Evolutionary conservation across 1,284 basidiomycete genomes (phyloP).

Genomic region (Moniliella sp.): DNA sequence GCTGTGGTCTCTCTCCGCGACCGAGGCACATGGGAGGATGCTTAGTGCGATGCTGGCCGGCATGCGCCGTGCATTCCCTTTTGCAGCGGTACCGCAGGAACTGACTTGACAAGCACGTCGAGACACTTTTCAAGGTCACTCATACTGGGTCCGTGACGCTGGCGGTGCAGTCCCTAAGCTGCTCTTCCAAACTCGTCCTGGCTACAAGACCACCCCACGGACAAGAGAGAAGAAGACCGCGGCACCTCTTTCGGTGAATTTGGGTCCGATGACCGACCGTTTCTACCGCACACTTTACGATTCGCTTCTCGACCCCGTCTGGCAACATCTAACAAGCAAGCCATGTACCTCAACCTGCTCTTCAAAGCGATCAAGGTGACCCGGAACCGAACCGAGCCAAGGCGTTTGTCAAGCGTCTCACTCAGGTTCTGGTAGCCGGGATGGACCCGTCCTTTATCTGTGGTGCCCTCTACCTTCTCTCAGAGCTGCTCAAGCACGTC

Average conservation of each 20-base stretch:
- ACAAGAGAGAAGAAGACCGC: slow-evolving; percentile 6
- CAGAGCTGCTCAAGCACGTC: slow-evolving; percentile 49
- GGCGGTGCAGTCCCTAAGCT: slow-evolving; percentile 73
- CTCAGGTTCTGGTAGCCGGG: slow-evolving; percentile 59
- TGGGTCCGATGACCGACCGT: slow-evolving; percentile 39
- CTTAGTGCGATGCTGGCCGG: slow-evolving; percentile 79
- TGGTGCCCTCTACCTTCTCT: slow-evolving; percentile 50
- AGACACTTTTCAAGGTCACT: slow-evolving; percentile 81
- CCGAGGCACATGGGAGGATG: slow-evolving; percentile 50
- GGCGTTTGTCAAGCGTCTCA: slow-evolving; percentile 64
- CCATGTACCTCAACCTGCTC: slow-evolving; percentile 85
- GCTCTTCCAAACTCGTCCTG: slow-evolving; percentile 55
- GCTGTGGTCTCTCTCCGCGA: slow-evolving; percentile 34
- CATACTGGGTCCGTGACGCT: slow-evolving; percentile 81
- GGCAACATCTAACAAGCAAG: slow-evolving; percentile 67
- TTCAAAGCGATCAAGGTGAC: slow-evolving; percentile 63
- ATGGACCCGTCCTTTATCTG: slow-evolving; percentile 70
- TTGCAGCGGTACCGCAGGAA: slow-evolving; percentile 44
- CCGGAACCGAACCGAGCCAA: slow-evolving; percentile 39
- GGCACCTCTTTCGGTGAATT: slow-evolving; percentile 1
- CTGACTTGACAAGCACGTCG: slow-evolving; percentile 69
- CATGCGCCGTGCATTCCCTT: slow-evolving; percentile 82
- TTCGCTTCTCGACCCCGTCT: slow-evolving; percentile 67
- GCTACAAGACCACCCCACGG: slow-evolving; percentile 5
- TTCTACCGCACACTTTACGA: slow-evolving; percentile 81